Conservation (phyloP, 352 stramenopile genomes). For the Phytopythium delawarense region DNA sequence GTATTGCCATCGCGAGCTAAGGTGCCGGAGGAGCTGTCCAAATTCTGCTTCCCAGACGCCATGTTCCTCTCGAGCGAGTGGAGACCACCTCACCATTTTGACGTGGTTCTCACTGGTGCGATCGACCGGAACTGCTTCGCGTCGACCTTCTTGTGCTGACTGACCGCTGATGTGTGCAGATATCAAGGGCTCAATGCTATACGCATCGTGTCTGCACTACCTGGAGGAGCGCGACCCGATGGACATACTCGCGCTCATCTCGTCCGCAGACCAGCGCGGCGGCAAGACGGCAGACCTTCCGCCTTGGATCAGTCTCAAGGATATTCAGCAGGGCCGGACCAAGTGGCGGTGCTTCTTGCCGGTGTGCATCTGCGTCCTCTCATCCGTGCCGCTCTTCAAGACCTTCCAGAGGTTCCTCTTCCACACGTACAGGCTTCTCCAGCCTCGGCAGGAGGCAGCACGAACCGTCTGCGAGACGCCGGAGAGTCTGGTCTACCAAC, state of each 20-base stretch:
- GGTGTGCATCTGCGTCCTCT: slow-evolving; percentile 64
- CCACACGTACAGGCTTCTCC: slow-evolving; percentile 46
- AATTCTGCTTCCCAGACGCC: slow-evolving; percentile 68
- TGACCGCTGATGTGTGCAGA: slow-evolving; percentile 18
- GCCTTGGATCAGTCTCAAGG: slow-evolving; percentile 62
- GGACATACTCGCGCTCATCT: slow-evolving; percentile 60
- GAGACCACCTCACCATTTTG: slow-evolving; percentile 41
- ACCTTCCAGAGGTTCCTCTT: slow-evolving; percentile 42
- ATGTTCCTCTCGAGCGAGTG: slow-evolving; percentile 40
- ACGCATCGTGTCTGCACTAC: slow-evolving; percentile 64
- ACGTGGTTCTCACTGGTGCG: slow-evolving; percentile 68
- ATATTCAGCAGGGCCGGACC: slow-evolving; percentile 58
- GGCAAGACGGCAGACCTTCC: slow-evolving; percentile 41
- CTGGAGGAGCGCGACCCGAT: slow-evolving; percentile 56
- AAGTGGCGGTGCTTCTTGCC: slow-evolving; percentile 54
- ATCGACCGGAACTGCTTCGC: background rate
- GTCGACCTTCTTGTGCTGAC: background rate
- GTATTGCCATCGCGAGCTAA: slow-evolving; percentile 32
- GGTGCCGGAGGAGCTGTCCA: slow-evolving; percentile 62
- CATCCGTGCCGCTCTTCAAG: slow-evolving; percentile 47
- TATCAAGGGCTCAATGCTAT: slow-evolving; percentile 49
- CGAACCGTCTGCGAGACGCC: slow-evolving; percentile 3
- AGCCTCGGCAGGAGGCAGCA: slow-evolving; percentile 8
- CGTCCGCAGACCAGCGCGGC: slow-evolving; percentile 21
- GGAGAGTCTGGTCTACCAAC: slow-evolving; percentile 49